Percentiles rank a stretch among this genome's conserved stretches.
Conservation (phyloP, 164 flowering plant genomes). For the Aristolochia californica region DNA sequence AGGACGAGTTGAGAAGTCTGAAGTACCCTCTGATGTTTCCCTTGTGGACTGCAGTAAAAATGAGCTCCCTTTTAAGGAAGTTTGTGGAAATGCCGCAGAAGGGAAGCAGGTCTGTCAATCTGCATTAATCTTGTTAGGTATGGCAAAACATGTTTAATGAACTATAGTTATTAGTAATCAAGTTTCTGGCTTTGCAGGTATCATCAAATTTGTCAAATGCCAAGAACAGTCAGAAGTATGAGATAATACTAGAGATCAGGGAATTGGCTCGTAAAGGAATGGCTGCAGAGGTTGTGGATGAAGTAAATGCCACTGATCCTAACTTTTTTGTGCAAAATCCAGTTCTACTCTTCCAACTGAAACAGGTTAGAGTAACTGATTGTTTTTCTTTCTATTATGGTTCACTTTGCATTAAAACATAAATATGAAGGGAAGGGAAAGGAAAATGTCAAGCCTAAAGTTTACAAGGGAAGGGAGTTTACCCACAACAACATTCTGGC, state of each 20-base stretch:
- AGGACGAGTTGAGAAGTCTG: constrained; percentile 53
- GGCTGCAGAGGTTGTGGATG: constrained; percentile 87
- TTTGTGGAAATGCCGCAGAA: constrained; percentile 10
- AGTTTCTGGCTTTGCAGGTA: too few species aligned
- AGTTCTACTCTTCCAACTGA: constrained; percentile 65
- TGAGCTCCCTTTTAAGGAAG: constrained; percentile 10
- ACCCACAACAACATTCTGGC: too few species aligned
- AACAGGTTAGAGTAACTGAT: constrained; percentile 45
- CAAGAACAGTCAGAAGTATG: constrained; percentile 31
- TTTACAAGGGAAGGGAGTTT: too few species aligned
- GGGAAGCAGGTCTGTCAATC: constrained; percentile 24
- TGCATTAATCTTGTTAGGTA: too few species aligned
- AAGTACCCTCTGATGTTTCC: constrained; percentile 17
- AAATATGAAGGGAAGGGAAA: too few species aligned
- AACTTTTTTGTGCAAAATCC: constrained; percentile 70
- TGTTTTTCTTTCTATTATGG: too few species aligned
- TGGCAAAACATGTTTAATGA: too few species aligned
- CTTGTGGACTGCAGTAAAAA: constrained; percentile 22
- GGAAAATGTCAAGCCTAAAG: too few species aligned
- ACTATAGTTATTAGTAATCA: too few species aligned
- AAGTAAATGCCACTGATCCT: constrained; percentile 65
- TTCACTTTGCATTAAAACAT: too few species aligned
- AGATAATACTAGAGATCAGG: constrained; percentile 65
- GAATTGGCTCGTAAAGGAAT: constrained; percentile 72
- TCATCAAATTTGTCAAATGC: too few species aligned